Base-by-base conservation (phyloP, 257 asterid species). In the Apocynum venetum region DNA sequence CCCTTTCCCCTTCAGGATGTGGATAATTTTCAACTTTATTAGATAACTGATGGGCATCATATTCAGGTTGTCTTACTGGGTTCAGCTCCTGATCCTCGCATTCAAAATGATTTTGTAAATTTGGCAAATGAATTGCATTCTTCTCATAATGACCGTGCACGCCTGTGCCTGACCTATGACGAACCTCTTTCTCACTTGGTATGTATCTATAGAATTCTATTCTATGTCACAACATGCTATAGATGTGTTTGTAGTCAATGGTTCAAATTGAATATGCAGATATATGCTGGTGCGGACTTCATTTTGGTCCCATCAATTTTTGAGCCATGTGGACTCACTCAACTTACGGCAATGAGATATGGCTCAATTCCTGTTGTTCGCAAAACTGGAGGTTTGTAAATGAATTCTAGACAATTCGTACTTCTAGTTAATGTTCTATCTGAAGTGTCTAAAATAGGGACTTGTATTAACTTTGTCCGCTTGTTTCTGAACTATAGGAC, bases 111-210 rank as follows among this genome's bases (percentile, higher is more conserved):
- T 25, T 96, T 96, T 84, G 92, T 91, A 57, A 88, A 92, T 82
- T 82, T 96, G 93, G 92, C 96, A 75, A 93, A 92, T 83, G 90
- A 96, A 47, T 87, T 96, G 87, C 98, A 87, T 83, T 89, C 95
- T 76, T 85, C 89, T 48, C 83, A 89, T 84, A 79, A 79, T 83
- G 95, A 90, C 76, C 87, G 92, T 35, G 97, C 99, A 70, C 97
- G 95, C 76, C 89, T 96, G 41, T 88, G 96, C 83, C 90, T 93
- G 82, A 79, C 95, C 83, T 96, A 93, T 76, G 99, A 96, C 52
- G 99, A 96, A 88, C 99, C 99, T 72, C 96, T 96, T 76, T 96
- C 99, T 31, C 99, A 96, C 90, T 88, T 96, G 98, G 99, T 96
- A 90, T 69, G 73, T 72, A 31, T 78, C 71, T 73, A 40, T 66